Evolutionary conservation across 345 rosid species (phyloP), one percentile per base, ranked within the genome.

Genomic region (Alliaria petiolata): DNA sequence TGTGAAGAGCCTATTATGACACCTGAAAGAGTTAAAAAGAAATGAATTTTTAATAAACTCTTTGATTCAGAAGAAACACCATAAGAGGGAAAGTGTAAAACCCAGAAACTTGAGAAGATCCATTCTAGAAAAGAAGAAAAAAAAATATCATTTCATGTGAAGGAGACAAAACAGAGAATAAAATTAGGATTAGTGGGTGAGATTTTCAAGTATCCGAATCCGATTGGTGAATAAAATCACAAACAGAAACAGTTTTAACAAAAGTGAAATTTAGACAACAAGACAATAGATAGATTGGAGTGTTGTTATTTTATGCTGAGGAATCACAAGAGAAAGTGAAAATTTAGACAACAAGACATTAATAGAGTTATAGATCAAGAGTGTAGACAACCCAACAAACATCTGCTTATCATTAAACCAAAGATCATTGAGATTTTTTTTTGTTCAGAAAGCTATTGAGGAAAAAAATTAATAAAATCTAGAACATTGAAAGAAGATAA

Each of bases 101-200:
- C 44, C 45, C 56, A 59, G 51, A 31, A 53, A 30, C 44, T 5
- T n/a, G 35, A 33, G 36, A 44, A 67, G 68, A 68, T 28, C 45
- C 35, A 40, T 56, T n/a, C n/a, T n/a, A n/a, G n/a, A n/a, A n/a
- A n/a, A n/a, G 63, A 66, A 34, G 9, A 14, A 20, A 20, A 20
- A 14, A 62, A 33, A 28, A 43, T 77, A 86, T 79, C 81, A 85
- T 87, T 87, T 85, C 69, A 87, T 87, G 92, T 81, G 85, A 77
- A 65, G 66, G 40, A 34, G 66, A 83, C 10, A 69, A 69, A 69
- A 69, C 71, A 76, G 75, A 76, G 76, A 76, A 56, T 40, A 49
- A 70, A 64, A 64, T 69, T 75, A 67, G 69, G 74, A 68, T 67
- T 59, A 40, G 68, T 75, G 26, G 42, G 62, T 59, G 67, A 74